Base-by-base conservation (phyloP, 768 basidiomycete genomes). In the Tulasnella sp. region DNA sequence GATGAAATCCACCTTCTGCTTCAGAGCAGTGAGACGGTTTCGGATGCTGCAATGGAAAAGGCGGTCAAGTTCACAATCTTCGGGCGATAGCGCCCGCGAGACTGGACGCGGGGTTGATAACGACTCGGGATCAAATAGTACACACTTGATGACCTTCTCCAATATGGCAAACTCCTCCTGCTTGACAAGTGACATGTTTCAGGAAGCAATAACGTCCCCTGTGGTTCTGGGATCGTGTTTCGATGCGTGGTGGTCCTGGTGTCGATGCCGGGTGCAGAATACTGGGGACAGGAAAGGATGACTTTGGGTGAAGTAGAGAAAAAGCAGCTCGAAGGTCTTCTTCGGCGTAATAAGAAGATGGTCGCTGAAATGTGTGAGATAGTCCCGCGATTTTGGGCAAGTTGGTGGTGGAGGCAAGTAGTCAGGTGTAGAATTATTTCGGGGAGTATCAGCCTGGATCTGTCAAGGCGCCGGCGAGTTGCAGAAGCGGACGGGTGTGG, bases 1-100 rank as follows among this genome's bases (percentile, higher is more conserved):
- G 71, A 96, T 89, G 75, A 86, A 97, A 41, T 81, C 91, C 49
- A 91, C 82, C 69, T 94, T 85, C 76, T 92, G 87, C 79, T 92
- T 92, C 70, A 93, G 81, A 10, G 83, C 92, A 7, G 93, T 94
- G 49, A 99, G 81, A 63, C 94, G 82, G 72, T 96, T 94, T 60
- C 94, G 83, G 70, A 97, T 92, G 72, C 90, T 94, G 34, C 2
- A 21, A 61, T 45, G 29, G 42, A 43, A 24, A 38, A 49, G 49
- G 46, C 15, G 49, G 49, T 27, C 19, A 22, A 53, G 42, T 56
- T 56, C 42, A 56, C 38, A 56, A 43, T 56, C 54, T n/a, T 43
- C 29, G 41, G 45, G 45, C 45, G n/a, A 48, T 19, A 48, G 19
- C 19, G 19, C 25, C n/a, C 50, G n/a, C 50, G 25, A 52, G 34